A percentile compares a stretch with the other conserved stretches of the same genome.
phyloP scores from a whole-genome alignment of 1,139 yeast genomes.

The Zygosaccharomyces sapae region DNA sequence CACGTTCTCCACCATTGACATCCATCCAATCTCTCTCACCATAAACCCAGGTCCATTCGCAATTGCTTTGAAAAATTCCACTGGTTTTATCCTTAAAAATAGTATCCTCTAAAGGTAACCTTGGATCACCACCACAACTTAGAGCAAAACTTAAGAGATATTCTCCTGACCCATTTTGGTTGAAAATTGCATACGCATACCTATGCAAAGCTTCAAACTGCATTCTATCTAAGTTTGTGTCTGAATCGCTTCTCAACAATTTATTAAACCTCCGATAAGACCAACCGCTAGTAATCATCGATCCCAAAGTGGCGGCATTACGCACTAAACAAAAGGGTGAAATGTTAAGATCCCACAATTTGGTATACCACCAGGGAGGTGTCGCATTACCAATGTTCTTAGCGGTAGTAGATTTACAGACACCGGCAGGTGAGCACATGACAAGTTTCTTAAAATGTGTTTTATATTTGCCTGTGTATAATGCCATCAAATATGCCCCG shows the following conservation, averaged over 20 bases:
- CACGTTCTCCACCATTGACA: conserved; percentile 46
- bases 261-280: conserved; percentile 60
- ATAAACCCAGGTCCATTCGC: conserved; percentile 63
- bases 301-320: conserved; percentile 61
- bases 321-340: conserved; percentile 69
- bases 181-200: conserved; percentile 68
- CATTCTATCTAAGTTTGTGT: conserved; percentile 29
- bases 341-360: conserved; percentile 64
- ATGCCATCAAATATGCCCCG: conserved; percentile 81
- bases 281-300: conserved; percentile 76
- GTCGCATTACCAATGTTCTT: conserved; percentile 37
- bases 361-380: conserved; percentile 61
- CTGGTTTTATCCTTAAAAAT: conserved; percentile 36
- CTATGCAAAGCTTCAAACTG: conserved; percentile 51
- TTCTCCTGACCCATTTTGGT: conserved; percentile 70
- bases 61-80: conserved; percentile 36
- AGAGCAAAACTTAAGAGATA: conserved; percentile 64
- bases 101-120: conserved; percentile 55
- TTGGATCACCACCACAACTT: conserved; percentile 73
- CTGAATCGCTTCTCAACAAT: conserved; percentile 37
- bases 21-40: conserved; percentile 83
- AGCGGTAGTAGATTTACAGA: conserved; percentile 37
- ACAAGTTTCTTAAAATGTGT: conserved; percentile 57
- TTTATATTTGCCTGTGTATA: conserved; percentile 63
- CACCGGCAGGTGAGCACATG: conserved; percentile 81